Percentiles rank a stretch among this genome's conserved stretches.
phyloP scores from a whole-genome alignment of 495 filamentous ascomycete species.

The Podospora tetraspora region DNA sequence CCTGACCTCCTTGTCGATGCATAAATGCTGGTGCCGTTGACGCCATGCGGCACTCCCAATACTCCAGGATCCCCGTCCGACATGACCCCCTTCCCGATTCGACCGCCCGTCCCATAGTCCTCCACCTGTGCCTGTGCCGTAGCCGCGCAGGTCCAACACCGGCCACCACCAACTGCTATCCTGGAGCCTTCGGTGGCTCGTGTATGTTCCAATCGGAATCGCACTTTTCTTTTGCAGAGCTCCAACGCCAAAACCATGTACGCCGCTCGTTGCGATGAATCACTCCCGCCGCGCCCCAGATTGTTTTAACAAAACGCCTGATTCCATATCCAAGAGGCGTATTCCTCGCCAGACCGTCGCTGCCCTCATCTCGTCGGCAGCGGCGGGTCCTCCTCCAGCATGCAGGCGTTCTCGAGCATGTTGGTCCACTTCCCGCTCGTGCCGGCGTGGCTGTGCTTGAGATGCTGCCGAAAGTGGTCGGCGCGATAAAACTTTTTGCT shows the following conservation, averaged over 20 bases:
- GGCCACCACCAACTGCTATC: neutral
- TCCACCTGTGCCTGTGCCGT: conserved; percentile 8
- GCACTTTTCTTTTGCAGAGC: neutral
- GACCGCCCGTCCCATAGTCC: neutral
- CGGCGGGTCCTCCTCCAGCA: conserved; percentile 74
- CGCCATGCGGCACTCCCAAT: conserved; percentile 1
- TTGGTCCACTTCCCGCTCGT: conserved; percentile 99
- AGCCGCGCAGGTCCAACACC: conserved; percentile 5
- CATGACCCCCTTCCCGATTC: neutral
- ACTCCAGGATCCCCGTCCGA: neutral
- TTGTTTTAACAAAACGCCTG: neutral
- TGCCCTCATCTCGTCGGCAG: conserved; percentile 15
- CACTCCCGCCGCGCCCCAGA: neutral
- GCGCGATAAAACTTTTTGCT: conserved; percentile 97
- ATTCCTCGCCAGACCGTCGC: neutral
- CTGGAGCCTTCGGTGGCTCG: neutral
- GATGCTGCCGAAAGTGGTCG: conserved; percentile 95
- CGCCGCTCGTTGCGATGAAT: neutral
- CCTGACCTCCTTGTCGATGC: neutral
- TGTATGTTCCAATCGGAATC: neutral
- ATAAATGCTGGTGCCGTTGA: neutral
- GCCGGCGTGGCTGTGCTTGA: conserved; percentile 96
- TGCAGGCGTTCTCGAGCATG: conserved; percentile 92
- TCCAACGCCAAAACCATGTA: conserved; percentile 5
- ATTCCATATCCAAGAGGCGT: neutral